Percentiles rank a stretch among this genome's conserved stretches.
Evolutionary conservation across 805 yeast species (phyloP).

Genomic region (Priceomyces medius): DNA sequence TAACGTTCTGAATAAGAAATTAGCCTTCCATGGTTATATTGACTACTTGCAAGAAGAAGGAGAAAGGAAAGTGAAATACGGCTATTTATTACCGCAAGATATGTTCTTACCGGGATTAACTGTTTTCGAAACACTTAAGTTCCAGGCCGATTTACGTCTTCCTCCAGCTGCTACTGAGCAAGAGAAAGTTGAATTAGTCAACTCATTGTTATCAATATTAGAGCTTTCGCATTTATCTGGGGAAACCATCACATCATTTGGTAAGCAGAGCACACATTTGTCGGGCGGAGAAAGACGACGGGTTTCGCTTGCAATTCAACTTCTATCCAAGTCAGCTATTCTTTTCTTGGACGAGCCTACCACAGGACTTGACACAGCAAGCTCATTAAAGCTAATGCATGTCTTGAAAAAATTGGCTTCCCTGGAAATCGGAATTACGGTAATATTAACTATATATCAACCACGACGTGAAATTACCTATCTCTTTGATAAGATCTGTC

Average conservation of each 20-base stretch:
- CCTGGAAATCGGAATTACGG: constrained; percentile 60
- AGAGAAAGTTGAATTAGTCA: constrained; percentile 52
- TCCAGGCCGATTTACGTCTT: constrained; percentile 70
- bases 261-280: constrained; percentile 51
- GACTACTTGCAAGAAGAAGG: constrained; percentile 21
- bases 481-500: constrained; percentile 64
- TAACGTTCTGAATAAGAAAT: constrained; percentile 36
- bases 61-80: constrained; percentile 29
- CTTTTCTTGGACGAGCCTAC: constrained; percentile 86
- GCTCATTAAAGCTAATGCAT: constrained; percentile 63
- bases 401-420: constrained; percentile 52
- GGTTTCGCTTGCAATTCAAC: constrained; percentile 73
- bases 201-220: constrained; percentile 59
- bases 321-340: constrained; percentile 72
- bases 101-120: constrained; percentile 69
- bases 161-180: constrained; percentile 43
- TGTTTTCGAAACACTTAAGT: constrained; percentile 64
- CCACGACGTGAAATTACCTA: constrained; percentile 76
- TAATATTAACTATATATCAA: constrained; percentile 78
- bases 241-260: constrained; percentile 50
- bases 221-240: constrained; percentile 65
- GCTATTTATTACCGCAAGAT: constrained; percentile 79
- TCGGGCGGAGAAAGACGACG: constrained; percentile 87
- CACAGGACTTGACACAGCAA: constrained; percentile 79
- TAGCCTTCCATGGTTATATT: constrained; percentile 44